Evolutionary conservation across 2,329 filamentous ascomycete genomes (phyloP).

Genomic region (Fusarium sp.): DNA sequence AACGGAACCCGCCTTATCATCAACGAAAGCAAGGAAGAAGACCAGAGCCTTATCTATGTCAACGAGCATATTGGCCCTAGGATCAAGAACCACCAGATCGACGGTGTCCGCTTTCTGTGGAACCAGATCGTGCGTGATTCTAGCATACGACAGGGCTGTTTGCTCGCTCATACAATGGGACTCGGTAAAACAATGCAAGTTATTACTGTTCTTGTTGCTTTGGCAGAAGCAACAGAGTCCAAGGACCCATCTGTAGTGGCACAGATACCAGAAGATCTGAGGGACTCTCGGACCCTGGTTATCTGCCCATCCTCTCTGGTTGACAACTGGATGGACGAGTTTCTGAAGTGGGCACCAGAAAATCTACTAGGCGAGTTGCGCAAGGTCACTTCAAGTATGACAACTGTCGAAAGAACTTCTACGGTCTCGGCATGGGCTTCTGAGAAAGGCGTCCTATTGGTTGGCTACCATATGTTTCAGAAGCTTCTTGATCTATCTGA

Average conservation of each 20-base stretch:
- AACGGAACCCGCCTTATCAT: conserved; percentile 70
- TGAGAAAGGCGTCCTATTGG: conserved; percentile 78
- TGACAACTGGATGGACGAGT: conserved; percentile 86
- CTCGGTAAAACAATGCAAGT: conserved; percentile 94
- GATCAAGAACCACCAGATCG: conserved; percentile 85
- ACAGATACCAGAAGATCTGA: conserved; percentile 78
- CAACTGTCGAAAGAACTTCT: conserved; percentile 55
- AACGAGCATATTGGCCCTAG: conserved; percentile 71
- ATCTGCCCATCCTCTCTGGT: conserved; percentile 81
- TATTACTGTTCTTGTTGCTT: conserved; percentile 82
- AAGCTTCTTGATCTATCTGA: conserved; percentile 53
- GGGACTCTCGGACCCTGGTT: conserved; percentile 74
- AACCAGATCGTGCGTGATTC: conserved; percentile 77
- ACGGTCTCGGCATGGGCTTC: conserved; percentile 71
- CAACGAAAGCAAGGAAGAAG: conserved; percentile 73
- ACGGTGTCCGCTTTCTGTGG: conserved; percentile 90
- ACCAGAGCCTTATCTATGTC: conserved; percentile 73
- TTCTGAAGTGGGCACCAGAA: conserved; percentile 75
- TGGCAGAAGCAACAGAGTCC: conserved; percentile 75
- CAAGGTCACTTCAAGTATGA: conserved; percentile 63
- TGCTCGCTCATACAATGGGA: conserved; percentile 92
- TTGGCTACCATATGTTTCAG: conserved; percentile 80
- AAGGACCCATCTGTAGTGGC: conserved; percentile 65
- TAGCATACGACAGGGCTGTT: conserved; percentile 75
- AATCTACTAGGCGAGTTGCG: conserved; percentile 67